Percentiles rank a stretch among this genome's conserved stretches.
Evolutionary conservation across 805 yeast species (phyloP).

Genomic region (Candida germanica): DNA sequence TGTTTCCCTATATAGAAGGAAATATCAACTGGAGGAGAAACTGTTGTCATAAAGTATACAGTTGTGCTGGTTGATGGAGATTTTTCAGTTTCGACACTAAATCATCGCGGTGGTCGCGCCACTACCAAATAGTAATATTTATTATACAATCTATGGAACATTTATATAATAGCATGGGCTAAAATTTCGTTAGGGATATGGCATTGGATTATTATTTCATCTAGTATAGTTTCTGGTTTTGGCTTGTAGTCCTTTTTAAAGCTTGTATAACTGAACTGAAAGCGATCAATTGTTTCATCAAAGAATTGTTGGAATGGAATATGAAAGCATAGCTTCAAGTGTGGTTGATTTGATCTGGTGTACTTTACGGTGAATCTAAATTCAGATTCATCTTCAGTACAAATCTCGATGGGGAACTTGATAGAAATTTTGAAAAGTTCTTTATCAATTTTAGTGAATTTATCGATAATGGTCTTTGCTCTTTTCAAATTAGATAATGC

Average conservation of each 20-base stretch:
- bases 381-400: not conserved
- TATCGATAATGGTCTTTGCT: slow-evolving; percentile 18
- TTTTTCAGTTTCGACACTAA: slow-evolving; percentile 9
- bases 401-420: slow-evolving; percentile 29
- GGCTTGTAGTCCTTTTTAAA: too few relatives aligned
- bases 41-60: slow-evolving; percentile 4
- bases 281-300: too few relatives aligned
- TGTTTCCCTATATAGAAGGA: slow-evolving; percentile 35
- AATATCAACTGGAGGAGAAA: slow-evolving; percentile 17
- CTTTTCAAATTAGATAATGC: slow-evolving; percentile 17
- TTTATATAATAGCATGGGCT: slow-evolving; percentile 4
- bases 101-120: slow-evolving; percentile 5
- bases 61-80: slow-evolving; percentile 1
- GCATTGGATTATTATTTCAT: slow-evolving; percentile 6
- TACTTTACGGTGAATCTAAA: not conserved
- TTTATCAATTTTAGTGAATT: slow-evolving; percentile 20
- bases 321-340: too few relatives aligned
- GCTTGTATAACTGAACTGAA: too few relatives aligned
- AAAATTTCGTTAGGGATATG: slow-evolving; percentile 10
- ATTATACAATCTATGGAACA: not conserved
- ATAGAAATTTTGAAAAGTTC: slow-evolving; percentile 29
- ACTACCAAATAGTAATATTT: not conserved
- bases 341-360: too few relatives aligned
- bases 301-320: too few relatives aligned
- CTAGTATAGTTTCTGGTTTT: slow-evolving; percentile 1